A percentile compares a stretch with the other conserved stretches of the same genome.
phyloP scores from a whole-genome alignment of 441 rosid genomes.

The Pelargonium citronellum region DNA sequence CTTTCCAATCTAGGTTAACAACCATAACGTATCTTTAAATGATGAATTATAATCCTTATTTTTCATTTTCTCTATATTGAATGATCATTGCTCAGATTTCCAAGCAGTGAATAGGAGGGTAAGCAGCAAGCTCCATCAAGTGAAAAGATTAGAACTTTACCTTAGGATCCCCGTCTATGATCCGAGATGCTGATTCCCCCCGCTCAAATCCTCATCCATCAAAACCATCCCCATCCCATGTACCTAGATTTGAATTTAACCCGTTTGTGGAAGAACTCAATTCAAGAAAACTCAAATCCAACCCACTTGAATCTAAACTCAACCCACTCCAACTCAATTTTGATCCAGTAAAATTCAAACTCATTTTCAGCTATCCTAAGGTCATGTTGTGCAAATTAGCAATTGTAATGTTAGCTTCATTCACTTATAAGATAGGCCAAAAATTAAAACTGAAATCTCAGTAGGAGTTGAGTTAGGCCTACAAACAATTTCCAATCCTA shows the following conservation, averaged over 20 bases:
- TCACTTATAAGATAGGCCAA: background rate
- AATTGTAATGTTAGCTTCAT: background rate
- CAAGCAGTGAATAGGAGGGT: too few species aligned
- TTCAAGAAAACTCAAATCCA: constrained; percentile 14
- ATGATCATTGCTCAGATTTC: background rate
- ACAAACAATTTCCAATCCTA: background rate
- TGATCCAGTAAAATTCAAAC: constrained; percentile 13
- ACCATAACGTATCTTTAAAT: background rate
- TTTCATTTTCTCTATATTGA: background rate
- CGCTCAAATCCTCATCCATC: too few species aligned
- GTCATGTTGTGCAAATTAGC: background rate
- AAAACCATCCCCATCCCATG: too few species aligned
- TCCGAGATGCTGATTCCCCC: too few species aligned
- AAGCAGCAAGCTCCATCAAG: too few species aligned
- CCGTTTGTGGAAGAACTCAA: background rate
- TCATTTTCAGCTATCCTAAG: constrained; percentile 7
- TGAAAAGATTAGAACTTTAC: background rate
- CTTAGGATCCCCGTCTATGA: background rate
- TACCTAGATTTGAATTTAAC: background rate
- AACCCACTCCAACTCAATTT: constrained; percentile 30
- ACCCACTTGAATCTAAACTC: constrained; percentile 24
- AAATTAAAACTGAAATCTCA: background rate
- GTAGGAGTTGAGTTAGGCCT: background rate
- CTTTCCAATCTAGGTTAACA: background rate
- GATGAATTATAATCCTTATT: background rate